Evolutionary conservation across 805 yeast species (phyloP), one percentile per base, ranked within the genome.

Genomic region (Cyberlindnera maclurae): DNA sequence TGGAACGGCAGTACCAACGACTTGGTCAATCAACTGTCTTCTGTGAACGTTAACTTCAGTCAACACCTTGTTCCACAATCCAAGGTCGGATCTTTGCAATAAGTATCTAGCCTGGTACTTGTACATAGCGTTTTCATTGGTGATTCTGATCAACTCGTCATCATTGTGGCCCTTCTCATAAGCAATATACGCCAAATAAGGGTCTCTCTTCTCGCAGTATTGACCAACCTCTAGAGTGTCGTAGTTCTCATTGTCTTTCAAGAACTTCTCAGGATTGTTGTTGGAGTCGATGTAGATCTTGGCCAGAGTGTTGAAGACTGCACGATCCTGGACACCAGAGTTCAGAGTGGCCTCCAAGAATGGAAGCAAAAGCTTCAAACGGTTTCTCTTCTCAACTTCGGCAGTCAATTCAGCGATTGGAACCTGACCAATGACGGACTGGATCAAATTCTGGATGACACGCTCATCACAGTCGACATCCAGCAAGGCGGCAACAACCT

Each of bases 151-250:
- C 56, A 93, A 75, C 62, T 93, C 98, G 41, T 71, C 81, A 60
- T 93, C 96, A 54, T 90, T 89, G 38, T 73, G 70, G 58, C 99
- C 99, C 67, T 89, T 90, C 45, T 94, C 95, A 64, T 93, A 93
- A 37, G 96, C 95, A 65, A 93, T 93, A 64, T 87, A 93, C 22
- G 98, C 99, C 60, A 93, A 71, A 67, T 87, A 93, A 46, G 99
- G 99, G 58, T 93, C 99, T 65, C 98, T 84, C 77, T 86, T 90
- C 67, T 93, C 99, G 73, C 99, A 93, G 71, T 93, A 93, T 60
- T 79, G 87, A 71, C 98, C 99, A 49, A 93, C 97, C 54, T 83
- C 83, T 51, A 85, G 69, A n/a, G 97, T 82, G 65, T 93, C 94
- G 66, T 93, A 93, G 57, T 74, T 73, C 51, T 79, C 73, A 63